Evolutionary conservation across 2,329 filamentous ascomycete genomes (phyloP), one percentile per base, ranked within the genome.

Genomic region (Cadophora malorum): DNA sequence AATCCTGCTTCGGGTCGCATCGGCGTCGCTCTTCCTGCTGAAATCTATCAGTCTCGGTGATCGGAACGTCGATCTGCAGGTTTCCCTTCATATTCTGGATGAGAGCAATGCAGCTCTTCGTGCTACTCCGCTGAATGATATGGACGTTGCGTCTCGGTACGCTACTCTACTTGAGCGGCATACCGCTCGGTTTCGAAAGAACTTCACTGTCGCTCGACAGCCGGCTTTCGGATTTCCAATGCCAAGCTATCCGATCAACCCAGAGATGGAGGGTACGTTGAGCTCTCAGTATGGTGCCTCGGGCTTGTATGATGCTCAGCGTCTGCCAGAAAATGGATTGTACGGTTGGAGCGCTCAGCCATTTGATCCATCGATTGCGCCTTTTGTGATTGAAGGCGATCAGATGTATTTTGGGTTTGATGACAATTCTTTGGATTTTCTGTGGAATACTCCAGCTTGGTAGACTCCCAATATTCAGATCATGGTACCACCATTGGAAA

Each of bases 311-410:
- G 50, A 53, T 19, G 28, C 50, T 3, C 50, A 53, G 14, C 28
- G 10, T 31, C 28, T 28, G 23, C 12, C 28, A 28, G 28, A 28
- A 28, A 28, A 28, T 0, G 50, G 50, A 14, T 53, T 53, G 4
- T 23, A 53, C 28, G 50, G 28, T 23, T 53, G 50, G 50, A 53
- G 50, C 25, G 9, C 50, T 16, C 50, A 53, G 23, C 50, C 50
- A 5, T 53, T 53, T 19, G 50, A 53, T 28, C 50, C 23, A 28
- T 53, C 50, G 4, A 23, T 53, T 2, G 50, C 50, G 16, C 50
- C 50, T 4, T 53, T 53, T 16, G 28, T 23, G 4, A 53, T 23
- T 6, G 28, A 53, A 10, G 50, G 50, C 10, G 28, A 53, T 19
- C 23, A 53, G 10, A 53, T 53, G 4, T 53, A 6, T 31, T 10